Base-by-base conservation (phyloP, 306 rosid species). In the Luffa aegyptiaca region DNA sequence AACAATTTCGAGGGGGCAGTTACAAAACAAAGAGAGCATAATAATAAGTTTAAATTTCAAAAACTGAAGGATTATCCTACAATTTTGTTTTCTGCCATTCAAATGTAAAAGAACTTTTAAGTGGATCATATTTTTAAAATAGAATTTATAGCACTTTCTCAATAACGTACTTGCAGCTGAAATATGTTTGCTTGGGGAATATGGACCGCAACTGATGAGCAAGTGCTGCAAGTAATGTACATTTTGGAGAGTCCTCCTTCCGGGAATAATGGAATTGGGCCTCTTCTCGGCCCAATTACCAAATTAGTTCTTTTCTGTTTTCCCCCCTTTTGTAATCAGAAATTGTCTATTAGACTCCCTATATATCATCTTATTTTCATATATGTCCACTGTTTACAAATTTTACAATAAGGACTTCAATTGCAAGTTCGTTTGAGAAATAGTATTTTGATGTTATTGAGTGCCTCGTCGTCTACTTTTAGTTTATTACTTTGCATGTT, bases 111-210 rank as follows among this genome's bases (percentile, higher is more conserved):
- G 9, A 37, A 37, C 5, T 65, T 12, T 10, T 0, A 49, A 49
- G 55, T 35, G 2, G 4, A 26, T 73, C 59, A 21, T 49, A 26
- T 73, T 73, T 10, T 45, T 31, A 1, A 17, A 55, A 73, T 73
- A 26, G 26, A 73, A 73, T 31, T 76, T 49, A 70, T 44, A 41
- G n/a, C 71, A 61, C 58, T 46, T 76, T 7, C 70, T 62, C 42
- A 62, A 33, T 31, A 33, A 62, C 66, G 57, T 69, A 35, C 42
- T 82, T 85, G 80, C 92, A 95, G 98, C 79, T 93, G 41, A 93
- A 95, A 76, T 95, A 95, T 61, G 86, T 95, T 8, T 95, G 99
- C 91, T 33, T 95, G 90, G 98, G 99, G 83, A 91, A 90, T 85
- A 89, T 95, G 95, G 93, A 85, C 79, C 85, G 80, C 73, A 84